Evolutionary conservation across 31 red algal species (phyloP), one percentile per base, ranked within the genome.

Genomic region (Porphyra umbilicalis): DNA sequence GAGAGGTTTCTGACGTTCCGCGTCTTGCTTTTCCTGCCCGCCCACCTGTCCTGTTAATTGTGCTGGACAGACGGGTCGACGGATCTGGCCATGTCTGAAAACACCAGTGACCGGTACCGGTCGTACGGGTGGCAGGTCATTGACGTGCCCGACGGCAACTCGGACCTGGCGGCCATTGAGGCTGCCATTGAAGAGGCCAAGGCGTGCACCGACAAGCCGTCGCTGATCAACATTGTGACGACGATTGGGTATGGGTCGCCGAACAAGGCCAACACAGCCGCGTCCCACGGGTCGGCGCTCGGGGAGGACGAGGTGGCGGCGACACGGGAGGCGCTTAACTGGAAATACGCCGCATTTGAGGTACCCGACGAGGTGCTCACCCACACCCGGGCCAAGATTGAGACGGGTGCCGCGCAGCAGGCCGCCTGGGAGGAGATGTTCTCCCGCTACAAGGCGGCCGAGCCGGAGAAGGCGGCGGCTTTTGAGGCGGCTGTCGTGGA

Each of bases 51-150:
- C 30, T 29, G 25, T 4, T 20, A 25, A 4, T 4, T 18, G 2
- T n/a, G 57, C 57, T 13, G n/a, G n/a, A 6, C 14, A 71, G 89
- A 91, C 40, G 89, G 89, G 30, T 35, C 46, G 25, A 91, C 89
- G 20, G 82, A 83, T 35, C 75, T 91, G 76, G 86, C 93, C 31
- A 94, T 96, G 81, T 79, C 85, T 34, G 93, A 96, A 36, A 82
- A 96, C 84, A 91, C 94, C 13, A 40, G 34, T 6, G 34, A 85
- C 25, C 79, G 93, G 9, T 96, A 89, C 79, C 76, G 94, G 40
- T 89, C 91, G n/a, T 91, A 93, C 68, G 94, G 92, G 20, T 97
- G 94, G 94, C 88, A 97, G 38, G 91, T 91, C 30, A 25, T 91
- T 14, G 76, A 87, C 2, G 91, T 97, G 6, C 36, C 79, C 33